Evolutionary conservation across 1,284 basidiomycete species (phyloP).

Genomic region (Trichosporon coremiiforme): DNA sequence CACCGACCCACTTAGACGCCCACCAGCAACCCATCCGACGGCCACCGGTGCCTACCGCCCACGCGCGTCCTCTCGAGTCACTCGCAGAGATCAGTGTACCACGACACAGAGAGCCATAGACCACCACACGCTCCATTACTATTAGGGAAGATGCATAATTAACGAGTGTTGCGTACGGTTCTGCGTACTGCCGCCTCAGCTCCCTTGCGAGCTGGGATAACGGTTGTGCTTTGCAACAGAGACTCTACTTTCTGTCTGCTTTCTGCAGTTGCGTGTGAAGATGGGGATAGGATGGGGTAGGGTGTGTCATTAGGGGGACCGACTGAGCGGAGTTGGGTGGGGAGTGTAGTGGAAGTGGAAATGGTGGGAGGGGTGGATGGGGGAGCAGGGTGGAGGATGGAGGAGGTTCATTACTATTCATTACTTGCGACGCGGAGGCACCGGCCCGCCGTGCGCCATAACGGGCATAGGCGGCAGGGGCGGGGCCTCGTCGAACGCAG

Average conservation of each 20-base stretch:
- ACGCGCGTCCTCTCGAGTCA: no score
- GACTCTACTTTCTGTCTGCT: neutral
- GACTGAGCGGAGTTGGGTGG: neutral
- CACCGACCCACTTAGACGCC: no score
- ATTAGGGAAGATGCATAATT: constrained; percentile 10
- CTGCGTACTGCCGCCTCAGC: no score
- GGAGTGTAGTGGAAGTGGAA: neutral
- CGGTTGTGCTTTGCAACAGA: neutral
- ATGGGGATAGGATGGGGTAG: neutral
- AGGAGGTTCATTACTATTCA: neutral
- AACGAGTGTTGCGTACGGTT: constrained; percentile 4
- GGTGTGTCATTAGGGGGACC: neutral
- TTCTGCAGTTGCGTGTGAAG: no score
- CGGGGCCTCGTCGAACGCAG: constrained; percentile 24
- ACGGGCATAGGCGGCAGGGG: constrained; percentile 24
- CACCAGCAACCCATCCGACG: neutral
- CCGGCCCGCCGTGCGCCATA: neutral
- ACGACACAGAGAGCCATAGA: neutral
- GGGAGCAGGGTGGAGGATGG: neutral
- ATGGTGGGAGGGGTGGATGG: neutral
- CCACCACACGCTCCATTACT: neutral
- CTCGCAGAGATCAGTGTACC: neutral
- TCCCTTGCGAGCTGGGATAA: neutral
- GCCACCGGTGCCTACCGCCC: no score
- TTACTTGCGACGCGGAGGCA: neutral